Evolutionary conservation across 164 flowering plant species (phyloP), one percentile per base, ranked within the genome.

Genomic region (Stephania yunnanensis): DNA sequence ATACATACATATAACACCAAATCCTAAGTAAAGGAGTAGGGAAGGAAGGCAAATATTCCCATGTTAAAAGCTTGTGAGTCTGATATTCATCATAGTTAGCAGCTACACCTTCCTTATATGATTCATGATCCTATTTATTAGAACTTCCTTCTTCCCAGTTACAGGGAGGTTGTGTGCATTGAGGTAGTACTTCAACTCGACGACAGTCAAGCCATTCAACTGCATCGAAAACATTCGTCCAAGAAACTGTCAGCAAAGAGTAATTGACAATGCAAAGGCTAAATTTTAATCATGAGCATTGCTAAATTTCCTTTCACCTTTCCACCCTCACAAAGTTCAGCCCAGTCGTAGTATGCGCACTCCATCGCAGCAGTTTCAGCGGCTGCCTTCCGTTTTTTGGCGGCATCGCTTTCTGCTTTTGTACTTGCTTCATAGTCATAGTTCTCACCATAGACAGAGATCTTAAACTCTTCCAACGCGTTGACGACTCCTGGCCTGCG

Each of bases 381-480:
- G 53, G 68, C 46, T 44, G 88, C 92, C 85, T 94, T 96, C 52
- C 98, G 81, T 77, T 94, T 96, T 76, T 75, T 91, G 19, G 95
- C 82, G 17, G 89, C 82, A 30, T 86, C 91, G 52, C 79, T 82
- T 65, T 42, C 77, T 12, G 80, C 19, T 76, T 84, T 87, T 66
- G 64, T 79, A 17, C 13, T 20, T 1, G 77, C 85, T 72, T 76
- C 82, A 73, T 81, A 83, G 20, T 89, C 89, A 72, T 86, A 82
- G 73, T 86, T 81, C 30, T 96, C 95, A 53, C 98, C 99, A 81
- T 86, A 96, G 11, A 94, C 93, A 70, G 97, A 85, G 55, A 80
- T 74, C 88, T 94, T 96, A 77, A 92, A 91, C 74, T 89, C 98
- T 79, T 94, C 93, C 25, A 94, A 36, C 71, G 91, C 93, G 45